Base-by-base conservation (phyloP, 2,329 filamentous ascomycete genomes). In the Coniosporium uncinatum region DNA sequence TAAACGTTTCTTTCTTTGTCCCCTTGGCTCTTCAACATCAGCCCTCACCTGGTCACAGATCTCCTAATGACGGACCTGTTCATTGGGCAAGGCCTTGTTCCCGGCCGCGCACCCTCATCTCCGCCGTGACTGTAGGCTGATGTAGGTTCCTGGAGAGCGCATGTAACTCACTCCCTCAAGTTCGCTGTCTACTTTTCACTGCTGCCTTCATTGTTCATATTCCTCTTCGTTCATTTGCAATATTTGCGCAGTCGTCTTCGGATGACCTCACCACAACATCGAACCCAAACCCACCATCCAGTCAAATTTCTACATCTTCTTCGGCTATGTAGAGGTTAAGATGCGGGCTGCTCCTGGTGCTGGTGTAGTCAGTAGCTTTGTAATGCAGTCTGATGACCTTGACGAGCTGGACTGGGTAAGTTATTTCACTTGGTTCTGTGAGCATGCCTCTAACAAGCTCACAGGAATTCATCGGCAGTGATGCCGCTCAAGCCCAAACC, bases 381-480 rank as follows among this genome's bases (percentile, higher is more conserved):
- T 44, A n/a, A n/a, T 44, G 29, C 18, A 44, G 20, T 33, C 22
- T 11, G 37, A 44, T 22, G 39, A 20, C 4, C 16, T 22, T 16
- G 42, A 44, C 31, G 42, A 44, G 32, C 11, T 44, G 2, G 42
- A 44, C 24, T 44, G 37, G 42, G 40, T 42, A 31, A 14, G 40
- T n/a, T 11, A 31, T 31, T 11, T 31, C 11, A 31, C 11, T 11
- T 31, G 16, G 11, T 16, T 16, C 16, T 11, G 27, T 31, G 11
- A 31, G 11, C 11, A 16, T 37, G 11, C 14, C 37, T n/a, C 39
- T 38, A 38, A 38, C 39, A 37, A 39, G 13, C 8, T 13, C 20
- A 22, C 22, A 42, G 40, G 87, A 93, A 57, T 85, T 87, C 55
- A 73, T 88, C 44, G 87, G 87, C 36, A 74, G 74, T 42, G 82